Conservation (phyloP, 805 yeast species). For the Starmerella geochares region DNA sequence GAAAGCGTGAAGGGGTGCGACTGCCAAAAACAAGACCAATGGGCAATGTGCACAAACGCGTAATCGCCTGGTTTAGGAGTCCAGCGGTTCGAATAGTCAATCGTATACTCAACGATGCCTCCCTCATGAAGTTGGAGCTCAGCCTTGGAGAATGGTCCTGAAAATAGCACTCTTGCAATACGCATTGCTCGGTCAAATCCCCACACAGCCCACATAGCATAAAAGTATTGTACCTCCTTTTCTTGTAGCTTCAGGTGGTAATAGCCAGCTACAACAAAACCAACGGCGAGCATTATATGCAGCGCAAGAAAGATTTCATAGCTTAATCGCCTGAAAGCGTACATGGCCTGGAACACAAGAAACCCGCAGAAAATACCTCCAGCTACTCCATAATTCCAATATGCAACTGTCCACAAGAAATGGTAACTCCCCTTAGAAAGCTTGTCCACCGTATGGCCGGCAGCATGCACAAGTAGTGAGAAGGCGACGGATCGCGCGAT, state of each 20-base stretch:
- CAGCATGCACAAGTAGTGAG: slow-evolving; percentile 25
- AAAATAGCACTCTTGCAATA: slow-evolving; percentile 37
- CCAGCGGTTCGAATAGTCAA: background rate
- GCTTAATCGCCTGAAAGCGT: slow-evolving; percentile 38
- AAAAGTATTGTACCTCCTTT: slow-evolving; percentile 29
- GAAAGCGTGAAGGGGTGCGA: slow-evolving; percentile 45
- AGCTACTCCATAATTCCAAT: slow-evolving; percentile 21
- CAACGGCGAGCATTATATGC: slow-evolving; percentile 45
- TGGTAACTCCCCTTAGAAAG: slow-evolving; percentile 13
- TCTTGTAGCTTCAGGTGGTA: slow-evolving; percentile 39
- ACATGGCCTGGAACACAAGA: slow-evolving; percentile 39
- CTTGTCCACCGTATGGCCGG: slow-evolving; percentile 20
- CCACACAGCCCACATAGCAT: slow-evolving; percentile 57
- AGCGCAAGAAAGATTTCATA: slow-evolving; percentile 49
- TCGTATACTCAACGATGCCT: slow-evolving; percentile 19
- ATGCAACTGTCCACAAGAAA: slow-evolving; percentile 10
- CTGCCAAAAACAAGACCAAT: slow-evolving; percentile 1
- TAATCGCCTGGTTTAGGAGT: slow-evolving; percentile 3
- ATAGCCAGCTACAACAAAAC: slow-evolving; percentile 43
- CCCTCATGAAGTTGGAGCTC: slow-evolving; percentile 10
- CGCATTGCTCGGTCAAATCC: slow-evolving; percentile 53
- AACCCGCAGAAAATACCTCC: slow-evolving; percentile 32
- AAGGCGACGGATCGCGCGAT: slow-evolving; percentile 24
- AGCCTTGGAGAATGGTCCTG: slow-evolving; percentile 9
- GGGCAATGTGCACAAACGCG: slow-evolving; percentile 4